Conservation (phyloP, 257 asterid species). For the Nicotiana tabacum region DNA sequence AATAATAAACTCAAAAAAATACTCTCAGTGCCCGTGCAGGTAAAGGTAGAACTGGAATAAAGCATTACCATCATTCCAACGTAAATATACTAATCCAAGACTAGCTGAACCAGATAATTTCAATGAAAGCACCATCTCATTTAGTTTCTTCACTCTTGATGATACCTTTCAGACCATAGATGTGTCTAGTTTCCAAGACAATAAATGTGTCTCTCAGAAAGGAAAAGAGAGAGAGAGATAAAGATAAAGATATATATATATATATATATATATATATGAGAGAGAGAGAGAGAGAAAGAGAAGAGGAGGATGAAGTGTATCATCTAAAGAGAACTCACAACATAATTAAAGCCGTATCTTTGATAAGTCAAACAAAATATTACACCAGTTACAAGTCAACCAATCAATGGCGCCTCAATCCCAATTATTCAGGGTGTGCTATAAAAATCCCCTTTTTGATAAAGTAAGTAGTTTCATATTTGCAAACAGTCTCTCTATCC, state of each 20-base stretch:
- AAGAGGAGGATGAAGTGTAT: background rate
- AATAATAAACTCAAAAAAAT: background rate
- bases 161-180: background rate
- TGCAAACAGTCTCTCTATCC: too few species aligned
- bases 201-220: background rate
- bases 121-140: background rate
- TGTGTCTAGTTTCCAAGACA: background rate
- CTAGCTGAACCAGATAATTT: background rate
- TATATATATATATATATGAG: too few species aligned
- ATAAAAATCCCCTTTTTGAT: background rate
- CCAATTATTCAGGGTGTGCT: background rate
- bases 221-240: too few species aligned
- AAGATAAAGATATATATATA: too few species aligned
- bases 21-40: background rate
- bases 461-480: background rate
- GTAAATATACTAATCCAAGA: background rate
- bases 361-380: background rate
- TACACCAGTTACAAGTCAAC: background rate
- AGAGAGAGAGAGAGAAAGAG: background rate
- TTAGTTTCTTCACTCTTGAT: background rate
- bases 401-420: background rate
- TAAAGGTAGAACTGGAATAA: background rate
- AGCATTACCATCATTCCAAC: background rate
- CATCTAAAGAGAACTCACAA: background rate
- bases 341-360: background rate